These are phyloP conservation scores for Mayamaea pseudoterrestris DNA, from an alignment of 108 stramenopile genomes.

Conservation along the genomic window DNA sequence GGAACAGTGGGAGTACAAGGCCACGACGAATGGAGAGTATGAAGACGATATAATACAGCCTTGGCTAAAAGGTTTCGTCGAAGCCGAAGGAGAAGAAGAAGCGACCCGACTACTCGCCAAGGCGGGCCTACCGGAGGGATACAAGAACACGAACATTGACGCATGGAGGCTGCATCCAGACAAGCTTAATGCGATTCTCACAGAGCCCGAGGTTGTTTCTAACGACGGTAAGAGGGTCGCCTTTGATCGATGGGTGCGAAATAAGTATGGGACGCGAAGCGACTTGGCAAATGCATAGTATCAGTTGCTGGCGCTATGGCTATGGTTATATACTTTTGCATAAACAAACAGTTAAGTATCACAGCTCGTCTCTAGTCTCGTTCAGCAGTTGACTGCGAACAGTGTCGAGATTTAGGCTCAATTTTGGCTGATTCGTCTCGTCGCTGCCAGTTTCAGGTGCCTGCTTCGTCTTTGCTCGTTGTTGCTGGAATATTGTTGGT, in stretches of 20 bases:
- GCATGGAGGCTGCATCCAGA: constrained; percentile 4
- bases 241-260: constrained; percentile 8
- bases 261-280: constrained; percentile 10
- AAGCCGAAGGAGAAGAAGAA: constrained; percentile 15
- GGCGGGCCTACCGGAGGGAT: constrained; percentile 20
- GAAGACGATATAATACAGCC: constrained; percentile 32
- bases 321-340: too few relatives aligned
- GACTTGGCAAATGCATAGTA: too few relatives aligned
- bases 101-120: constrained; percentile 17
- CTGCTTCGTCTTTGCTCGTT: too few relatives aligned
- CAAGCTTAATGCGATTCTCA: constrained; percentile 3
- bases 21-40: constrained; percentile 10
- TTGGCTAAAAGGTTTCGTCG: constrained; percentile 36
- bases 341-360: too few relatives aligned
- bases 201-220: background rate
- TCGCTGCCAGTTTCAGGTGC: too few relatives aligned
- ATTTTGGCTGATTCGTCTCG: too few relatives aligned
- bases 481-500: too few relatives aligned
- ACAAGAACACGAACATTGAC: background rate
- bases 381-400: too few relatives aligned
- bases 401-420: too few relatives aligned
- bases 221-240: constrained; percentile 10
- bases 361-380: too few relatives aligned
- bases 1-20: constrained; percentile 30
- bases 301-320: too few relatives aligned